A percentile compares a stretch with the other conserved stretches of the same genome.
Conservation (phyloP, 2,329 filamentous ascomycete species). For the Verticillium dahliae region DNA sequence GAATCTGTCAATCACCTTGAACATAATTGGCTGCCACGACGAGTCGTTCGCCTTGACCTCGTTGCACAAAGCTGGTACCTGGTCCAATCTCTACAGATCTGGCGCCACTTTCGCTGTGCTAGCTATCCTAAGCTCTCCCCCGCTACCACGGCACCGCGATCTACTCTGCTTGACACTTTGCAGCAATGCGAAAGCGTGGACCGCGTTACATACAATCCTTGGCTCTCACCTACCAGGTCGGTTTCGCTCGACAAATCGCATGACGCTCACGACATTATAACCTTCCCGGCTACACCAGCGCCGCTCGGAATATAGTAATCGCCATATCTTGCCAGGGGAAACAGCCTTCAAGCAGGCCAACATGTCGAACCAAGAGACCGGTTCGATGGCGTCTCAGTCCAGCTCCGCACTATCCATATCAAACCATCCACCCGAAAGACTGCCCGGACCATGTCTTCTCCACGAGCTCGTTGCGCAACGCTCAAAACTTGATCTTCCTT, state of each 20-base stretch:
- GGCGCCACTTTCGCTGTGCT: not conserved
- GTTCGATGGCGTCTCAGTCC: not conserved
- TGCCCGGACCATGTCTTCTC: slow-evolving; percentile 38
- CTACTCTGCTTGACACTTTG: not conserved
- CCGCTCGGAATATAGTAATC: not conserved
- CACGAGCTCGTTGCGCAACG: slow-evolving; percentile 52
- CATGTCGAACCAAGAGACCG: not conserved
- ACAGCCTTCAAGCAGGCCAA: not conserved
- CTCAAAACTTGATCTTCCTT: slow-evolving; percentile 28
- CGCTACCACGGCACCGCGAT: not conserved
- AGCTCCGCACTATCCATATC: slow-evolving; percentile 11
- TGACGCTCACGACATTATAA: not conserved
- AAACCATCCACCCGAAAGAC: slow-evolving; percentile 32
- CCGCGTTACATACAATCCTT: not conserved
- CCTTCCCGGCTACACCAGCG: not conserved
- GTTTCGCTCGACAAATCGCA: not conserved
- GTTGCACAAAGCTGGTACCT: not conserved
- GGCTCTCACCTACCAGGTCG: not conserved
- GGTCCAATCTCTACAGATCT: not conserved
- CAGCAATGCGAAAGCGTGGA: not conserved
- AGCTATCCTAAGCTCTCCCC: not conserved
- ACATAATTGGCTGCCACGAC: slow-evolving; percentile 4
- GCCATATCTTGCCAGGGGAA: not conserved
- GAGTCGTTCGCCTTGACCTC: not conserved
- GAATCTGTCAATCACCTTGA: slow-evolving; percentile 13